These are phyloP conservation scores for Polyplosphaeria fusca DNA, from an alignment of 495 filamentous ascomycete species.

Conservation along the genomic window DNA sequence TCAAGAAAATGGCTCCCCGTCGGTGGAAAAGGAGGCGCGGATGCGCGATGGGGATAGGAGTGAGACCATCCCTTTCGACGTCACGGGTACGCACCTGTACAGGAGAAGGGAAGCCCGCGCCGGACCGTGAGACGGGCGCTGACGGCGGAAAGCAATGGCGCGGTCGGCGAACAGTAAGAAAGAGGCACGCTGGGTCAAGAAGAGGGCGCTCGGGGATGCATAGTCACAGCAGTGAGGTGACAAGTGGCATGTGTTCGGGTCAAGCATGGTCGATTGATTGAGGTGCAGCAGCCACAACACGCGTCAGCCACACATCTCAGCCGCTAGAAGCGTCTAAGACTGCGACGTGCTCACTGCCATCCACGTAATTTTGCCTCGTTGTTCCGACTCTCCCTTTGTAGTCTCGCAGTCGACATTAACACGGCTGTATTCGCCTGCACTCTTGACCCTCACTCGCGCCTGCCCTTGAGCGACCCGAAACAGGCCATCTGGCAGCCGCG, in stretches of 20 bases:
- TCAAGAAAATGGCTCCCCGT: too few relatives aligned
- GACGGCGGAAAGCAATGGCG: background rate
- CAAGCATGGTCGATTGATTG: slow-evolving; percentile 1
- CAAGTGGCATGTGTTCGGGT: slow-evolving; percentile 28
- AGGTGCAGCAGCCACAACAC: background rate
- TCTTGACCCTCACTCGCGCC: too few relatives aligned
- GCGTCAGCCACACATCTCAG: background rate
- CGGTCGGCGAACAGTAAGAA: background rate
- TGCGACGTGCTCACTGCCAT: too few relatives aligned
- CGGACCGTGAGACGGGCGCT: background rate
- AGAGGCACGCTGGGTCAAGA: slow-evolving; percentile 18
- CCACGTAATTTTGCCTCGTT: too few relatives aligned
- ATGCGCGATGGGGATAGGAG: slow-evolving; percentile 3
- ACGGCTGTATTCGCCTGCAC: too few relatives aligned
- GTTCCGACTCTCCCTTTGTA: too few relatives aligned
- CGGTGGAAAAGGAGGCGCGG: background rate
- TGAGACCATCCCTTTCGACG: slow-evolving; percentile 29
- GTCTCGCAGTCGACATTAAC: too few relatives aligned
- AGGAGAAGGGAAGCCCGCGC: slow-evolving; percentile 13
- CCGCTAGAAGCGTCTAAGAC: too few relatives aligned
- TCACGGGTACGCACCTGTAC: slow-evolving; percentile 33
- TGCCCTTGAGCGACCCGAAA: slow-evolving; percentile 1
- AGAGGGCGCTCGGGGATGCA: slow-evolving; percentile 16
- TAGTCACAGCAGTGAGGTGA: background rate
- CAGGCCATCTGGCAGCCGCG: slow-evolving; percentile 4